phyloP scores from a whole-genome alignment of 2,329 filamentous ascomycete genomes.

The Cadophora malorum region DNA sequence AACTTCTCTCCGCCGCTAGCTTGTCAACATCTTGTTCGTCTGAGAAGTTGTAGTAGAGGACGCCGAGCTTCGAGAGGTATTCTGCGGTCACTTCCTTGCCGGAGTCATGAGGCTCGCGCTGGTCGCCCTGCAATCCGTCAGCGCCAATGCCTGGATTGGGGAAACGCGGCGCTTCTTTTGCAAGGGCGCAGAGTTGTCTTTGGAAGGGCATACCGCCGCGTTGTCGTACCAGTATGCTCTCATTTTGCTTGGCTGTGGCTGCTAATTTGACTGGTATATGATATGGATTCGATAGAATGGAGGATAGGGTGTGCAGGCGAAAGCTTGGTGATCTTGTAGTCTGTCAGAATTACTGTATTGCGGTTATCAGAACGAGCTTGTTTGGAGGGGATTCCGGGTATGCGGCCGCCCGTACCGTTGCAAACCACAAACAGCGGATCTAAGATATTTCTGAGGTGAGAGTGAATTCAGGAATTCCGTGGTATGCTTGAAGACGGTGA shows the following conservation, averaged over 20 bases:
- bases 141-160: slow-evolving; percentile 21
- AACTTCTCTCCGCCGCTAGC: slow-evolving; percentile 76
- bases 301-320: slow-evolving; percentile 1
- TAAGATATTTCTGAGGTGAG: background rate
- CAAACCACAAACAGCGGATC: background rate
- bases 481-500: background rate
- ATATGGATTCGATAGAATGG: background rate
- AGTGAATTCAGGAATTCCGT: background rate
- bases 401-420: background rate
- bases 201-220: slow-evolving; percentile 55
- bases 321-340: slow-evolving; percentile 7
- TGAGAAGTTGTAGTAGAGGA: slow-evolving; percentile 76
- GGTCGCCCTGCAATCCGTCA: slow-evolving; percentile 74
- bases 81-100: slow-evolving; percentile 69
- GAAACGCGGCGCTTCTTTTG: slow-evolving; percentile 2
- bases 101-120: slow-evolving; percentile 88
- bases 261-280: background rate
- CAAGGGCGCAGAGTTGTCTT: background rate
- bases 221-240: slow-evolving; percentile 77
- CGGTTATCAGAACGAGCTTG: slow-evolving; percentile 1
- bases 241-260: slow-evolving; percentile 53
- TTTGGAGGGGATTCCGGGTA: background rate
- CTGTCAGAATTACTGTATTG: slow-evolving; percentile 5
- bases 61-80: slow-evolving; percentile 76
- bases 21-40: slow-evolving; percentile 71